phyloP scores from a whole-genome alignment of 2,329 filamentous ascomycete species.

The Ceratocystis ficicola region DNA sequence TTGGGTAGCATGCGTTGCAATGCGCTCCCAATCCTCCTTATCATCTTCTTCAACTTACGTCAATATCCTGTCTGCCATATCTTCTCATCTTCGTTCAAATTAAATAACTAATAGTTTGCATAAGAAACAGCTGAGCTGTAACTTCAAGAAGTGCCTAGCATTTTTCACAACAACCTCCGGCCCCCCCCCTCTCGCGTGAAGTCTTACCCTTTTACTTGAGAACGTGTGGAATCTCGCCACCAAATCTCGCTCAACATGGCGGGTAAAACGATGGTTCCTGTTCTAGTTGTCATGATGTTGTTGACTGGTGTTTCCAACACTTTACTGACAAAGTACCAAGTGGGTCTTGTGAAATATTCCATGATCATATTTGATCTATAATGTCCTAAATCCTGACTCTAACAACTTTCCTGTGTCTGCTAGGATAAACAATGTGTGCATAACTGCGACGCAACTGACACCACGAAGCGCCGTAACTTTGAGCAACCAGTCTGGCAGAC shows the following conservation, averaged over 20 bases:
- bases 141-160: neutral
- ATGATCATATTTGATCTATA: neutral
- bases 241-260: constrained; percentile 44
- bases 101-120: too few species aligned
- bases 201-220: neutral
- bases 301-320: constrained; percentile 95
- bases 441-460: constrained; percentile 64
- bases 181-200: neutral
- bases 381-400: neutral
- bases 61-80: too few species aligned
- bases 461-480: constrained; percentile 58
- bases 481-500: constrained; percentile 95
- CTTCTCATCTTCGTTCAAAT: too few species aligned
- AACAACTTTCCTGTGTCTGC: neutral
- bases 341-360: constrained; percentile 31
- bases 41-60: too few species aligned
- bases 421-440: constrained; percentile 94
- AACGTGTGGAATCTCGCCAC: neutral
- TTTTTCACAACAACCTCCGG: neutral
- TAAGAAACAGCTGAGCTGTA: too few species aligned
- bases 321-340: constrained; percentile 91
- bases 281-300: constrained; percentile 92
- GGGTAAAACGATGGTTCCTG: constrained; percentile 57
- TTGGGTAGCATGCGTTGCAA: too few species aligned
- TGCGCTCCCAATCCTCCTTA: too few species aligned